Evolutionary conservation across 331 rosid species (phyloP), one percentile per base, ranked within the genome.

Genomic region (Pyracantha coccinea): DNA sequence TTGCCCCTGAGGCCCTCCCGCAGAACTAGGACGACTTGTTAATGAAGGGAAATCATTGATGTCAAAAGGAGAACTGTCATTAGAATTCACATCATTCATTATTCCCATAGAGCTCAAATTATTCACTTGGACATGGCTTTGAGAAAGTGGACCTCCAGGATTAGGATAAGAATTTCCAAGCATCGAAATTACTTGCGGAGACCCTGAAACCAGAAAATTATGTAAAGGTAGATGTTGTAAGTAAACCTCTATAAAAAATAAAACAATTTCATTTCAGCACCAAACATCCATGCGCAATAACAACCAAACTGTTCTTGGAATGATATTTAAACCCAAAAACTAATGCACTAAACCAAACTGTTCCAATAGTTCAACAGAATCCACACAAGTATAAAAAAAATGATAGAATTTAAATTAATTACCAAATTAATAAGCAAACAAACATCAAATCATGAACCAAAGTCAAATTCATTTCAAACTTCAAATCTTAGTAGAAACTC

Each of bases 1-100:
- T 78, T 94, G 99, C 58, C 99, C 97, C 83, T 92, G 99, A 76
- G 99, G 90, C 67, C 97, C 99, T 76, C 97, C 97, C 7, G 99
- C 92, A 31, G 99, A 94, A 78, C 88, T 90, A 41, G 99, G 99
- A 54, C 96, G 99, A 73, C 96, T 92, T 44, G 96, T 67, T 77
- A 90, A 76, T 84, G 87, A 95, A 83, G 99, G 99, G 79, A 94
- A 92, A 70, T 94, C 99, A 60, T 94, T 94, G 69, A 92, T 53
- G 81, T 94, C 99, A 85, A 92, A 92, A 82, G 99, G 97, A 31
- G 96, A 85, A 55, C 72, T 82, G 78, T 94, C 97, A 68, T 74
- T 86, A 21, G 97, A 75, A 83, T 86, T 92, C 71, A 88, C 79
- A 80, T 92, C 99, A 86, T 86, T 94, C 86, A 92, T 81, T 96